Evolutionary conservation across 139 green algal species (phyloP), one percentile per base, ranked within the genome.

Genomic region (Medakamo hakoo): DNA sequence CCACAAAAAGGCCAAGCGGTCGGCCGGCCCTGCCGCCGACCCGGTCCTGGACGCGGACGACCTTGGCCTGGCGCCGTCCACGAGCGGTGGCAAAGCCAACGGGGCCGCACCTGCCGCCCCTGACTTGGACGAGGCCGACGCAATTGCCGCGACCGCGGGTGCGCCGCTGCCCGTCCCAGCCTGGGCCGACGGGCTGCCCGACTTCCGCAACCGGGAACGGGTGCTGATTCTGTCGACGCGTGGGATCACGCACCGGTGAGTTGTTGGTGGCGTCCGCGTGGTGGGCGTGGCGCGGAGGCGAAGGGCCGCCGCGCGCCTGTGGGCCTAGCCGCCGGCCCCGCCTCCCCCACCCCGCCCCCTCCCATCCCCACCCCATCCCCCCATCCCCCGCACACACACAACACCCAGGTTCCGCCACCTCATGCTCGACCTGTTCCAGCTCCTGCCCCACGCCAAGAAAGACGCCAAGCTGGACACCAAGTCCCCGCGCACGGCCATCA

Each of bases 391-490:
- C 26, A 23, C 18, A 26, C 4, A 2, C 23, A n/a, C n/a, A 24
- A n/a, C 31, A 62, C 40, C 29, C 74, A 94, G 90, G 66, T 93
- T 83, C 57, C 77, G 93, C 0, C 93, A 99, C 74, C 69, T 99
- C 18, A 89, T 97, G 85, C 68, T 81, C 55, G 93, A 99, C 80
- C 55, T 98, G 14, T 59, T 84, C 4, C 62, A 82, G 59, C 70
- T 99, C 63, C 71, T 99, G 27, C 93, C 93, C 1, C 88, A 98
- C 76, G 70, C 67, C 76, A 99, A 99, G 69, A 89, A 88, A 32
- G 93, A 99, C 66, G 64, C 76, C 26, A 99, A 99, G 74, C 76
- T 99, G 25, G 93, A 99, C 72, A 94, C 83, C 48, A 98, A 99
- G 73, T 82, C 69, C 28, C 83, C 94, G 62, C 75, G 81, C 19